Evolutionary conservation across 441 rosid genomes (phyloP).

Genomic region (Rhodomyrtus psidioides): DNA sequence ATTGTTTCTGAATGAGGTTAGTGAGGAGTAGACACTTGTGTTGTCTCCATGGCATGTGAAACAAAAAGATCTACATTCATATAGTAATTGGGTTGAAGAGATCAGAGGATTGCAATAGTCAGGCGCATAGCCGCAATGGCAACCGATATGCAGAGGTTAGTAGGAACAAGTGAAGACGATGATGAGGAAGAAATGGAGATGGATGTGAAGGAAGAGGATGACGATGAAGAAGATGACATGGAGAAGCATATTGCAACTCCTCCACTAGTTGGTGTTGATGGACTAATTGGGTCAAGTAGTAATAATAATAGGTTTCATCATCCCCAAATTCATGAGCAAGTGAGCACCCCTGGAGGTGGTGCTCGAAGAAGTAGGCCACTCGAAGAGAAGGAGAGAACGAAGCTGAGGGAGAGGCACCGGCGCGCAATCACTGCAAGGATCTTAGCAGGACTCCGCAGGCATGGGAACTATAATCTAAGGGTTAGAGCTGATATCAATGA

Average conservation of each 20-base stretch:
- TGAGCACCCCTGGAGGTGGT: conserved; percentile 63
- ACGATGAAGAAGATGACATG: conserved; percentile 39
- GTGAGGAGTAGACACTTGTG: background rate
- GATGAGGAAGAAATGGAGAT: conserved; percentile 85
- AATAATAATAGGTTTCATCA: conserved; percentile 51
- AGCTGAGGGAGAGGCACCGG: conserved; percentile 93
- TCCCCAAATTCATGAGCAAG: conserved; percentile 72
- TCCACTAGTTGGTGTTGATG: conserved; percentile 43
- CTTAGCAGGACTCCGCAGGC: conserved; percentile 92
- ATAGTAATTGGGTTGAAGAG: conserved; percentile 2
- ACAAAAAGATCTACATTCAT: conserved; percentile 6
- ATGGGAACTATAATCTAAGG: conserved; percentile 96
- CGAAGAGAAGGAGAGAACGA: conserved; percentile 97
- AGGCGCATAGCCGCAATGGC: conserved; percentile 40
- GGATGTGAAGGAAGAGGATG: conserved; percentile 88
- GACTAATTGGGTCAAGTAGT: conserved; percentile 34
- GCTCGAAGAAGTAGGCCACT: conserved; percentile 74
- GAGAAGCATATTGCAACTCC: conserved; percentile 39
- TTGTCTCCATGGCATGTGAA: conserved; percentile 16
- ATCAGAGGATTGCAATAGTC: conserved; percentile 1
- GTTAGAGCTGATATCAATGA: conserved; percentile 99
- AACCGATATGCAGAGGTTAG: conserved; percentile 70
- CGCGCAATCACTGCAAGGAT: conserved; percentile 99
- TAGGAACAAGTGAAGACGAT: conserved; percentile 76
- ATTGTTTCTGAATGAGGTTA: background rate